Base-by-base conservation (phyloP, 768 basidiomycete species). In the Pisolithus marmoratus region DNA sequence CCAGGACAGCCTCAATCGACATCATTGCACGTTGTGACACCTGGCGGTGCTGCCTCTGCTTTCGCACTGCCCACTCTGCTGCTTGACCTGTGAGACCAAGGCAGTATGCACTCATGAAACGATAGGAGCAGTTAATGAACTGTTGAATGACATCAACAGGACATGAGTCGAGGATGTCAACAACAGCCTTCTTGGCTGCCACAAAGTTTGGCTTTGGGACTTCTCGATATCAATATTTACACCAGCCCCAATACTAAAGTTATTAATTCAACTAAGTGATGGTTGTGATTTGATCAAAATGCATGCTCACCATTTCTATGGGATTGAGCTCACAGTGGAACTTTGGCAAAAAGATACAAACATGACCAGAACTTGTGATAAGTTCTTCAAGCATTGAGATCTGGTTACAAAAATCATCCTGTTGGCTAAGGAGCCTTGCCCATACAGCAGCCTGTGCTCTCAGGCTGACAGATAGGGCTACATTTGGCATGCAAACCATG, bases 311-410 rank as follows among this genome's bases (percentile, higher is more conserved):
- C 40, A 41, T 41, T 22, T 41, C 40, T 19, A 72, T 57, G 15
- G 63, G 63, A 45, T 72, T 72, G 0, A 72, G 55, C 52, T 73
- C 65, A 51, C 69, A 70, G 27, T 73, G 66, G 41, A 69, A 73
- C 55, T 73, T 73, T 2, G 63, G 69, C 0, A 67, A 50, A 47
- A 73, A 71, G 4, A 65, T 54, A 23, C 63, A 66, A 17, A 48
- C n/a, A 48, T 70, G 64, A 1, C 69, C 68, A 15, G 58, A 50
- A 2, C 38, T 37, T 31, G 54, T 54, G 44, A 65, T 62, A 1
- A 57, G 15, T 0, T 26, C 27, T 52, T 65, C 54, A 8, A 69
- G 55, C 57, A 64, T 58, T 27, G 62, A 64, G 9, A n/a, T 0
- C 27, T 65, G 60, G 29, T 61, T 53, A 1, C 2, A 1, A 36